Percentiles rank a stretch among this genome's conserved stretches.
Evolutionary conservation across 2,329 filamentous ascomycete species (phyloP).

Genomic region (Exophiala xenobiotica): DNA sequence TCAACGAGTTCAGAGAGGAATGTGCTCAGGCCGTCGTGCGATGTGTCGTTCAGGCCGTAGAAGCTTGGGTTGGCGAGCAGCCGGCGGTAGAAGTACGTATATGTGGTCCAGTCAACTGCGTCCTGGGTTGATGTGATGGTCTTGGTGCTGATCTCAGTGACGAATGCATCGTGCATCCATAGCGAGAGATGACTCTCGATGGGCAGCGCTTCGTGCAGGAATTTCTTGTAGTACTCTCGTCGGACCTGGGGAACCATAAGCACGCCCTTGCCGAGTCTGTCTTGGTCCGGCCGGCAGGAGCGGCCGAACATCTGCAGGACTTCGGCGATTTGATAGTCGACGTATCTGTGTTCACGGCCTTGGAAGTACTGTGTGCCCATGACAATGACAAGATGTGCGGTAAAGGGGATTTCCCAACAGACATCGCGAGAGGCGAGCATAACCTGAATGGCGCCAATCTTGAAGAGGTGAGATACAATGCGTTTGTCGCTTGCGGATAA

Average conservation of each 20-base stretch:
- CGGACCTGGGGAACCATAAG: slow-evolving; percentile 94
- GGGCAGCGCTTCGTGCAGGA: slow-evolving; percentile 90
- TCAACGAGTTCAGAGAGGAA: slow-evolving; percentile 95
- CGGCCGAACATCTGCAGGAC: slow-evolving; percentile 98
- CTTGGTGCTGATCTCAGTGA: slow-evolving; percentile 94
- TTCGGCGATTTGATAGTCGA: slow-evolving; percentile 93
- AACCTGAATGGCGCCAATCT: slow-evolving; percentile 84
- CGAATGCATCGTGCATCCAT: slow-evolving; percentile 92
- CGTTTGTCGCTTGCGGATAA: slow-evolving; percentile 84
- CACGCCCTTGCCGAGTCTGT: slow-evolving; percentile 83
- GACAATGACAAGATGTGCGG: slow-evolving; percentile 85
- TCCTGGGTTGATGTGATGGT: slow-evolving; percentile 95
- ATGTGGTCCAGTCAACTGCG: slow-evolving; percentile 97
- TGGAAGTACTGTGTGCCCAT: slow-evolving; percentile 99
- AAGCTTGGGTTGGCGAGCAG: slow-evolving; percentile 94
- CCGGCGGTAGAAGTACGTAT: slow-evolving; percentile 96
- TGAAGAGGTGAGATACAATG: slow-evolving; percentile 90
- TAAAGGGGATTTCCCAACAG: slow-evolving; percentile 90
- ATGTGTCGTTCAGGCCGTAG: slow-evolving; percentile 84
- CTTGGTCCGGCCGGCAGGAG: slow-evolving; percentile 73
- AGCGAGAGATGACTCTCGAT: slow-evolving; percentile 92
- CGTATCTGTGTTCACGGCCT: slow-evolving; percentile 91
- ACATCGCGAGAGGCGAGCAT: slow-evolving; percentile 81
- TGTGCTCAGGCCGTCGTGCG: slow-evolving; percentile 88
- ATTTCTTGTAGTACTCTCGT: slow-evolving; percentile 98